Base-by-base conservation (phyloP, 83 land plant species). In the Picea engelmannii region DNA sequence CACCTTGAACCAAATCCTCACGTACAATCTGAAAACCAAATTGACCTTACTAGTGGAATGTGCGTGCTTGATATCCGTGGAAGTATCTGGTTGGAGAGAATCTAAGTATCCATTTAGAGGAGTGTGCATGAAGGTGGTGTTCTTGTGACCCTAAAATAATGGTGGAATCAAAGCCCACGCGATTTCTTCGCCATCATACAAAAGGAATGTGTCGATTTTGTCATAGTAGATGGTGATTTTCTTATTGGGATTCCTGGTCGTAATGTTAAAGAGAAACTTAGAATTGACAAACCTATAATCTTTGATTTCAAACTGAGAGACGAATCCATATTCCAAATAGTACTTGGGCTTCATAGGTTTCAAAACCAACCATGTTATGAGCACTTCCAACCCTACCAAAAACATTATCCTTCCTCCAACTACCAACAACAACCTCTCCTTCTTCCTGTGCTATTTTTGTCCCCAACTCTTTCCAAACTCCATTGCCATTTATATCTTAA, bases 291-390 rank as follows among this genome's bases (percentile, higher is more conserved):
- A 15, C 15, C 66, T 35, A 2, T 40, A 6, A 0, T 87, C 20
- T 1, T 78, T 49, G 82, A 85, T 77, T 0, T 52, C 40, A 55
- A 85, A 69, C 7, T 18, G 13, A 0, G 75, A 21, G 66, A 85
- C 20, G 17, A 18, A 65, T 6, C 59, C 84, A n/a, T 82, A 62
- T 0, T 78, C 55, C 23, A 87, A 65, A 18, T 74, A 65, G 79
- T 85, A 87, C n/a, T 87, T 73, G 27, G 87, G 89, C 31, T 69
- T 62, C 64, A 82, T 47, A 3, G 89, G 89, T 21, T 79, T 78
- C 47, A 78, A 8, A 12, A 58, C 62, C 17, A 85, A 10, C 81
- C 78, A 87, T 49, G 76, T 21, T 35, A 87, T 42, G 25, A 87
- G 52, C 38, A 83, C 87, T 0, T 67, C 66, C 1, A 87, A 6